These are phyloP conservation scores for Rosellinia necatrix DNA, from an alignment of 2,329 filamentous ascomycete genomes.

Conservation along the genomic window DNA sequence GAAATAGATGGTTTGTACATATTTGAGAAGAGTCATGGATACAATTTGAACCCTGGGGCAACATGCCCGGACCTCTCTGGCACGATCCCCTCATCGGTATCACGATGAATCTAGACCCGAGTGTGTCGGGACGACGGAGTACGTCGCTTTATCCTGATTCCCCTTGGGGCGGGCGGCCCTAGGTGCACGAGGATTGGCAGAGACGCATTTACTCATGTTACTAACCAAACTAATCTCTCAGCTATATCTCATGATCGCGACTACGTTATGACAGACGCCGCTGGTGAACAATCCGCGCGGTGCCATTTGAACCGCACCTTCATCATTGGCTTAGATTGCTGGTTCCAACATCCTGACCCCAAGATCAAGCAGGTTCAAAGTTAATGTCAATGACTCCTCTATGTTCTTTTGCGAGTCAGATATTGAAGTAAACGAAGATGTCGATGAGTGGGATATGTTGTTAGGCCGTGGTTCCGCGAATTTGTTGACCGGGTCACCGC, in stretches of 20 bases:
- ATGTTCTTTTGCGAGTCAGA: slow-evolving; percentile 22
- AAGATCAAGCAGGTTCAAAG: not conserved
- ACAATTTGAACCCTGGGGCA: slow-evolving; percentile 1
- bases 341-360: not conserved
- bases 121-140: slow-evolving; percentile 1
- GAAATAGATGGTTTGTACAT: not conserved
- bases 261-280: slow-evolving; percentile 4
- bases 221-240: not conserved
- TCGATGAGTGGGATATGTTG: not conserved
- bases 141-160: not conserved
- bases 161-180: too few species aligned
- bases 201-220: not conserved
- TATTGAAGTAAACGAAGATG: not conserved
- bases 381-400: slow-evolving; percentile 17
- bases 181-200: too few species aligned
- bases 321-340: slow-evolving; percentile 14
- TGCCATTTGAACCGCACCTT: slow-evolving; percentile 13
- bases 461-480: not conserved
- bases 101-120: not conserved
- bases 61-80: slow-evolving; percentile 6
- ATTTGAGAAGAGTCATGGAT: slow-evolving; percentile 2
- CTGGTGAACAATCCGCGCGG: not conserved
- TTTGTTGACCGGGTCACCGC: not conserved
- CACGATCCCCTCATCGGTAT: slow-evolving; percentile 5
- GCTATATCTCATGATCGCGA: not conserved